Base-by-base conservation (phyloP, 1,284 basidiomycete species). In the Cryptococcus sp. region DNA sequence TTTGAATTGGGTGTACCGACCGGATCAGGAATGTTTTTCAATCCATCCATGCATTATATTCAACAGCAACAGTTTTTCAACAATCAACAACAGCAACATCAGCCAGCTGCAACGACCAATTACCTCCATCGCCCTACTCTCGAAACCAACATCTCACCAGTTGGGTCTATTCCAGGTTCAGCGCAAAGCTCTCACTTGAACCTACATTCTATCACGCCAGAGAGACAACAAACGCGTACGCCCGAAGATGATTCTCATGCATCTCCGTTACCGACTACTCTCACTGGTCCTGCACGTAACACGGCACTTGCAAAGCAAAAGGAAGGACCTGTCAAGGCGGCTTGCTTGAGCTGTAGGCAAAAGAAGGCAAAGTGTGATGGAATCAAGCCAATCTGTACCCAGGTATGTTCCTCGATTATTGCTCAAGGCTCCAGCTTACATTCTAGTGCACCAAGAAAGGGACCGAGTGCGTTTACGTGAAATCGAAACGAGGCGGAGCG, bases 361-460 rank as follows among this genome's bases (percentile, higher is more conserved):
- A 72, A 72, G 46, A 76, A 76, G 62, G 72, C 70, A 11, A 72
- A 73, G 54, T 76, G 75, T 46, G 74, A 75, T 53, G 75, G 75
- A 4, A 60, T 54, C 0, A 63, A 68, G 54, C 75, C 75, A 0
- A 58, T 70, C 22, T 76, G 75, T 49, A 63, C 66, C 3, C 72
- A 73, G 57, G 73, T 75, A 45, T 56, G 71, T 64, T n/a, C 10
- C 34, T 7, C 22, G 13, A 18, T 22, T 13, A 13, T 11, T 16
- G 24, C 32, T 32, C 14, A 13, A 18, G 22, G 13, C 28, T 16
- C 10, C 4, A 43, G 14, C 44, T 43, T 24, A 45, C 22, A 25
- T 19, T 11, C 3, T 34, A 76, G 69, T 76, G 75, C 52, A 31
- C 49, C 9, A 66, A 63, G 45, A 73, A 74, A 55, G 57, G 61